phyloP scores from a whole-genome alignment of 2,329 filamentous ascomycete species.

The Colletotrichum caudatum region DNA sequence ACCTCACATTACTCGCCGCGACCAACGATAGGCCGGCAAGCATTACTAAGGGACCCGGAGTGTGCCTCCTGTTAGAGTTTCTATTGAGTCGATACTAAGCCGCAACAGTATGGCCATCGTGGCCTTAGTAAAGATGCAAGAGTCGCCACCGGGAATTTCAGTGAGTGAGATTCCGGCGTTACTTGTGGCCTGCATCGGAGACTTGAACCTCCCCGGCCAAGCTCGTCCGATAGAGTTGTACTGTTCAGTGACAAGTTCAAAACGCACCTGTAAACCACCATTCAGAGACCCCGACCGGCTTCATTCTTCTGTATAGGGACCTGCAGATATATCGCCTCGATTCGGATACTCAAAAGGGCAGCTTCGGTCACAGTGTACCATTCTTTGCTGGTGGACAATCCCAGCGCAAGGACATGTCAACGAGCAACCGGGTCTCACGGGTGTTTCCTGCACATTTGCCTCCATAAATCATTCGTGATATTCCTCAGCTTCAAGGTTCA shows the following conservation, averaged over 20 bases:
- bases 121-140: conserved; percentile 21
- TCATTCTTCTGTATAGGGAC: background rate
- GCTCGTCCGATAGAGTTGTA: background rate
- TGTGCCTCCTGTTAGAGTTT: background rate
- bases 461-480: background rate
- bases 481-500: background rate
- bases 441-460: background rate
- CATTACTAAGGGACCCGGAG: too few relatives aligned
- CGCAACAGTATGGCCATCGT: background rate
- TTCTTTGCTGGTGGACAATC: background rate
- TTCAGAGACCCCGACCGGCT: background rate
- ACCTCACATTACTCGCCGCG: background rate
- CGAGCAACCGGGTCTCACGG: background rate
- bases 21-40: background rate
- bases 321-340: too few relatives aligned
- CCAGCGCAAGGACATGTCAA: background rate
- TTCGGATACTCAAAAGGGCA: too few relatives aligned
- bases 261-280: background rate
- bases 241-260: conserved; percentile 5
- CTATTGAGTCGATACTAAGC: background rate
- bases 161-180: background rate
- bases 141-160: background rate
- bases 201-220: background rate
- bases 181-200: conserved; percentile 1
- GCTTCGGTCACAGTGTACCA: background rate